These are phyloP conservation scores for Metschnikowia picachoensis DNA, from an alignment of 805 yeast genomes.

Conservation along the genomic window DNA sequence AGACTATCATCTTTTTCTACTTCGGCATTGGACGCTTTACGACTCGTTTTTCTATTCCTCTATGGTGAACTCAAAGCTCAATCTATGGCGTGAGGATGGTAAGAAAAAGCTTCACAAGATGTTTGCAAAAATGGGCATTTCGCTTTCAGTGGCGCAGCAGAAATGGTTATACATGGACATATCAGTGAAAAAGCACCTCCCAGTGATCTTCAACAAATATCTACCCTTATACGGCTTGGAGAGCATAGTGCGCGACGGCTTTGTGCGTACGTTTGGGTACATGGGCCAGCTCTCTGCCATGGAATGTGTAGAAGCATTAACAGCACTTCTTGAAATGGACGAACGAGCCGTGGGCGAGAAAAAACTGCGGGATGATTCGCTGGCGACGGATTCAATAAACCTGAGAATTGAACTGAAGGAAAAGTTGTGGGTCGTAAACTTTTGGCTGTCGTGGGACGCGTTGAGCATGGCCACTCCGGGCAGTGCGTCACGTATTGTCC, in stretches of 20 bases:
- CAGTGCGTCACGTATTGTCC: slow-evolving; percentile 13
- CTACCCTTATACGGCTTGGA: slow-evolving; percentile 75
- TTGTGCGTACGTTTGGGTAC: slow-evolving; percentile 80
- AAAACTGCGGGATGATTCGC: slow-evolving; percentile 6
- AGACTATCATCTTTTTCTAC: slow-evolving; percentile 79
- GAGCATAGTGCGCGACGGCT: slow-evolving; percentile 81
- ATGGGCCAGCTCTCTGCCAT: slow-evolving; percentile 86
- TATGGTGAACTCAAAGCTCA: slow-evolving; percentile 81
- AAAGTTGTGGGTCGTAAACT: slow-evolving; percentile 69
- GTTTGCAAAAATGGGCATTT: slow-evolving; percentile 95
- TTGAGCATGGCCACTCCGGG: slow-evolving; percentile 32
- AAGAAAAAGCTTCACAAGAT: slow-evolving; percentile 78
- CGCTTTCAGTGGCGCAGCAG: slow-evolving; percentile 83
- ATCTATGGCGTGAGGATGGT: slow-evolving; percentile 90
- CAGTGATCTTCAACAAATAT: slow-evolving; percentile 63
- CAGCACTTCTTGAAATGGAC: slow-evolving; percentile 67
- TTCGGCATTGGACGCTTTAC: slow-evolving; percentile 91
- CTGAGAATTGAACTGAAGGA: slow-evolving; percentile 41
- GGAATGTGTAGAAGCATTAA: slow-evolving; percentile 85
- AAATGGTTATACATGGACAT: slow-evolving; percentile 90
- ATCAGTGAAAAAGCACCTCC: slow-evolving; percentile 67
- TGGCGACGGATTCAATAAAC: slow-evolving; percentile 24
- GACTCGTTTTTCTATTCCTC: slow-evolving; percentile 89
- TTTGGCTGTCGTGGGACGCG: slow-evolving; percentile 60
- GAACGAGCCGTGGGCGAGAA: slow-evolving; percentile 22